A percentile compares a stretch with the other conserved stretches of the same genome.
Evolutionary conservation across 2,329 filamentous ascomycete species (phyloP).

Genomic region (Ascomycota sp.): DNA sequence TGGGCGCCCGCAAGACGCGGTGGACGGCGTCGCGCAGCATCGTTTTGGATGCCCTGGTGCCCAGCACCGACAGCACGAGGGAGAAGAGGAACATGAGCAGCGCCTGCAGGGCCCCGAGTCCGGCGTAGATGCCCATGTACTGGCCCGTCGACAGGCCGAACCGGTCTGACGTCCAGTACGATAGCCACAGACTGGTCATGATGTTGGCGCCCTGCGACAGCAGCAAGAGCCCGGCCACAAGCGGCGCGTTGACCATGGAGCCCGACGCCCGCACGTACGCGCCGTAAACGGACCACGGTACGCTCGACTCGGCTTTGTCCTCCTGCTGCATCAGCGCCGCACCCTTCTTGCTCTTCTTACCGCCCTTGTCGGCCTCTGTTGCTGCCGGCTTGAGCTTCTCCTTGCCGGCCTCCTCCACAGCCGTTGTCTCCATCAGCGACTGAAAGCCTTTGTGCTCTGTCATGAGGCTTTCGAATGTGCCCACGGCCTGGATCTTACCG

Average conservation of each 20-base stretch:
- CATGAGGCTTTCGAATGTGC: slow-evolving; percentile 83
- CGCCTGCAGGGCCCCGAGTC: slow-evolving; percentile 50
- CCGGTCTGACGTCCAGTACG: slow-evolving; percentile 75
- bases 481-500: slow-evolving; percentile 64
- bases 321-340: slow-evolving; percentile 50
- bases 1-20: slow-evolving; percentile 50
- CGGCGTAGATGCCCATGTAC: slow-evolving; percentile 57
- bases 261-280: slow-evolving; percentile 63
- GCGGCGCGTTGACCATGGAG: slow-evolving; percentile 43
- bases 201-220: slow-evolving; percentile 72
- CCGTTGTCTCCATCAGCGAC: slow-evolving; percentile 68
- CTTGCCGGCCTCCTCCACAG: slow-evolving; percentile 40
- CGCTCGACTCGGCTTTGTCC: slow-evolving; percentile 52
- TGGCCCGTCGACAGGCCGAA: slow-evolving; percentile 44
- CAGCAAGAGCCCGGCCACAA: slow-evolving; percentile 42
- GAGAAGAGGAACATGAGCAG: slow-evolving; percentile 66
- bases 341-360: slow-evolving; percentile 36
- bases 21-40: slow-evolving; percentile 68
- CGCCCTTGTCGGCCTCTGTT: slow-evolving; percentile 9
- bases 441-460: slow-evolving; percentile 56
- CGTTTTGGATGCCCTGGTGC: slow-evolving; percentile 61
- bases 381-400: slow-evolving; percentile 29
- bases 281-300: slow-evolving; percentile 61
- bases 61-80: slow-evolving; percentile 53
- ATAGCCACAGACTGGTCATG: slow-evolving; percentile 75